phyloP scores from a whole-genome alignment of 352 stramenopile genomes.

The Pythium dissimile region DNA sequence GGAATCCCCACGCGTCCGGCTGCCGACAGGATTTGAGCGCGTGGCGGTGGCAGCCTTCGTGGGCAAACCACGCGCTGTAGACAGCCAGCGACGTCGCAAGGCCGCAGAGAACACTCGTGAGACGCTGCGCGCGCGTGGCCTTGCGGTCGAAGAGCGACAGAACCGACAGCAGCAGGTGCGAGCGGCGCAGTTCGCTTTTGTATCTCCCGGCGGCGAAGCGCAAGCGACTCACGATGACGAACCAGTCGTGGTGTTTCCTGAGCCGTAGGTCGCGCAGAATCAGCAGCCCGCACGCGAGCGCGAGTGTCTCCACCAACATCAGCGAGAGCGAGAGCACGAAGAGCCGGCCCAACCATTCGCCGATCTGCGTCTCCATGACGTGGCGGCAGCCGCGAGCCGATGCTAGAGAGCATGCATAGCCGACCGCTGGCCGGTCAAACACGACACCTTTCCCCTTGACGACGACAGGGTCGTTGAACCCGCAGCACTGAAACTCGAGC shows the following conservation, averaged over 20 bases:
- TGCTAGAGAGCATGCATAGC: slow-evolving; percentile 21
- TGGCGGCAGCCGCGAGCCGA: slow-evolving; percentile 18
- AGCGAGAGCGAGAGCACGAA: slow-evolving; percentile 10
- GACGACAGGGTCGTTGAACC: slow-evolving; percentile 28
- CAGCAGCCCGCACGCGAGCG: neutral
- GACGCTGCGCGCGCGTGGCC: slow-evolving; percentile 52
- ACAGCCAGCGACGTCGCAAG: slow-evolving; percentile 43
- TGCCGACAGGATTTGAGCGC: slow-evolving; percentile 63
- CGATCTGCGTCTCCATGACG: slow-evolving; percentile 16
- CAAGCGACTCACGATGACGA: slow-evolving; percentile 32
- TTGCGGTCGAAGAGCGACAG: slow-evolving; percentile 47
- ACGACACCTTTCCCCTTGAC: slow-evolving; percentile 20
- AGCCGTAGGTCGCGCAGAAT: slow-evolving; percentile 6
- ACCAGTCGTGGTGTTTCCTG: slow-evolving; percentile 21
- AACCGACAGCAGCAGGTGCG: slow-evolving; percentile 54
- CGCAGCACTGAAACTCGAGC: slow-evolving; percentile 30
- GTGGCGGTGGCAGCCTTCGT: slow-evolving; percentile 51
- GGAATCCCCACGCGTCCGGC: slow-evolving; percentile 33
- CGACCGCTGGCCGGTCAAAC: slow-evolving; percentile 17
- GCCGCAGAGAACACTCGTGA: slow-evolving; percentile 44
- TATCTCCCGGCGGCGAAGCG: slow-evolving; percentile 56
- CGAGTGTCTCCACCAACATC: slow-evolving; percentile 12
- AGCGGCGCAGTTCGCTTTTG: slow-evolving; percentile 32
- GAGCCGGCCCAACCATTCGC: slow-evolving; percentile 13
- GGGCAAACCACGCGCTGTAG: slow-evolving; percentile 46